These are phyloP conservation scores for Sporothrix sp. DNA, from an alignment of 2,329 filamentous ascomycete genomes.

Conservation along the genomic window DNA sequence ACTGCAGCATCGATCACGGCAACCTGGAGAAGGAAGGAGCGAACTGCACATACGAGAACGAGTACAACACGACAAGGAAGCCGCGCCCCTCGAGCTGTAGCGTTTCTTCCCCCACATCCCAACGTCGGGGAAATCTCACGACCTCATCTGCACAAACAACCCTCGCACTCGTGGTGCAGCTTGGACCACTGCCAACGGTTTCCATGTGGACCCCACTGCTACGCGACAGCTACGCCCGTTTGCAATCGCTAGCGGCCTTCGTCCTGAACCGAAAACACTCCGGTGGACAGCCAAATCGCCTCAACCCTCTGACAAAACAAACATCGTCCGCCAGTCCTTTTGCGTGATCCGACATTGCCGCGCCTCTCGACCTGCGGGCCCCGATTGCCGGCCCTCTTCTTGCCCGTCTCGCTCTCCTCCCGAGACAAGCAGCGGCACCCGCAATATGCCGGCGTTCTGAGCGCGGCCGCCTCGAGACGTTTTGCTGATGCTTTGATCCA, in stretches of 20 bases:
- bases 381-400: neutral
- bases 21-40: too few relatives aligned
- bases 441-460: constrained; percentile 9
- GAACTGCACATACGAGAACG: neutral
- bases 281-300: neutral
- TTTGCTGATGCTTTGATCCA: neutral
- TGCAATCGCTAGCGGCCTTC: constrained; percentile 4
- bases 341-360: neutral
- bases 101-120: neutral
- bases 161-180: neutral
- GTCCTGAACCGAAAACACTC: constrained; percentile 4
- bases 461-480: constrained; percentile 3
- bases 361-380: neutral
- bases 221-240: constrained; percentile 1
- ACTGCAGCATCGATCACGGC: too few relatives aligned
- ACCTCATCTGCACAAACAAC: neutral
- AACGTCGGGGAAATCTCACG: neutral
- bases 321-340: neutral
- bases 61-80: too few relatives aligned
- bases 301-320: neutral
- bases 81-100: neutral
- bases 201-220: constrained; percentile 1
- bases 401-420: neutral
- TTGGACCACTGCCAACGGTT: neutral
- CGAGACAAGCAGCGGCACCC: neutral